Conservation (phyloP, 192 early-diverging fungal genomes). For the Allomyces macrogynus region DNA sequence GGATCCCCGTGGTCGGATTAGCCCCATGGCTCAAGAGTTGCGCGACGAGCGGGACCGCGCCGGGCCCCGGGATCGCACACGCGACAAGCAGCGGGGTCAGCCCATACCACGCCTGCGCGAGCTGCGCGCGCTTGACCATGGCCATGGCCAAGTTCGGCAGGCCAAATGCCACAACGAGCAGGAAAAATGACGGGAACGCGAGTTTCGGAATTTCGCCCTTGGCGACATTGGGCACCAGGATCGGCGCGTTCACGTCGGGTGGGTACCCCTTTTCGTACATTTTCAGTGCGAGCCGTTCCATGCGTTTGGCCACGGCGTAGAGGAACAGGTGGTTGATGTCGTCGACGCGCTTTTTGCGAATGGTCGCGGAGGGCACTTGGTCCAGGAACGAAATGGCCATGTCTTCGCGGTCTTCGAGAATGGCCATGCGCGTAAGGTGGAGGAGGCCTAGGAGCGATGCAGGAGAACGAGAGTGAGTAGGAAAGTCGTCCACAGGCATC, state of each 20-base stretch:
- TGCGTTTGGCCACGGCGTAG: slow-evolving; percentile 18
- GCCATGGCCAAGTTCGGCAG: slow-evolving; percentile 18
- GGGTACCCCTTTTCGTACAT: slow-evolving; percentile 37
- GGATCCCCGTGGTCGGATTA: background rate
- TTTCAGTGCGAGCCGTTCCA: slow-evolving; percentile 24
- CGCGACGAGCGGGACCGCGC: background rate
- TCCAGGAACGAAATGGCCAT: slow-evolving; percentile 13
- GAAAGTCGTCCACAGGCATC: too few species aligned
- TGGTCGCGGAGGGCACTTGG: slow-evolving; percentile 10
- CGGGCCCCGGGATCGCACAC: background rate
- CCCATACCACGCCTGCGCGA: slow-evolving; percentile 26
- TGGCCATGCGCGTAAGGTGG: background rate
- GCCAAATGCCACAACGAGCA: slow-evolving; percentile 20
- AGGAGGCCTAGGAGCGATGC: background rate
- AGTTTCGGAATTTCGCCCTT: slow-evolving; percentile 5
- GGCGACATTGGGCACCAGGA: slow-evolving; percentile 1
- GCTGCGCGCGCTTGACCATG: slow-evolving; percentile 28
- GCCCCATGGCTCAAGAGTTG: background rate
- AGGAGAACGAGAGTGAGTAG: too few species aligned
- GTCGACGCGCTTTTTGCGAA: slow-evolving; percentile 19
- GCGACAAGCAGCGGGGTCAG: slow-evolving; percentile 25
- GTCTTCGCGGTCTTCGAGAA: slow-evolving; percentile 1
- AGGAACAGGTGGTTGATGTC: slow-evolving; percentile 25
- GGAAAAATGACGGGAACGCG: slow-evolving; percentile 27
- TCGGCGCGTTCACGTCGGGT: slow-evolving; percentile 23